phyloP scores from a whole-genome alignment of 2,329 filamentous ascomycete genomes.

The Hypomyces rosellus region DNA sequence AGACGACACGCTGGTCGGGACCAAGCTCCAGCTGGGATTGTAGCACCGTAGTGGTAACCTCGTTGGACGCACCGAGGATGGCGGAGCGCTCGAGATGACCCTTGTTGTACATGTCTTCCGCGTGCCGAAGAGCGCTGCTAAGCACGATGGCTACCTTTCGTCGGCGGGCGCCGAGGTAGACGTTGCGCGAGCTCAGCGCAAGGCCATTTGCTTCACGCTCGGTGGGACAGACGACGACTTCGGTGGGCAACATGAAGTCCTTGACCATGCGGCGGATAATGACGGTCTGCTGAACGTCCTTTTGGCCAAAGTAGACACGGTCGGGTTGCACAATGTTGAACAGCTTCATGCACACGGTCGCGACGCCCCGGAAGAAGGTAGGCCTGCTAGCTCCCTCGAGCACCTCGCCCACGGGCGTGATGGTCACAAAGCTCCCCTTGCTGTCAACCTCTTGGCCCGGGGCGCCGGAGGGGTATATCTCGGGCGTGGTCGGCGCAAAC shows the following conservation, averaged over 20 bases:
- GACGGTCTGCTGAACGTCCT: constrained; percentile 94
- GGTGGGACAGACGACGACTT: constrained; percentile 70
- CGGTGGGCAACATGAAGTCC: constrained; percentile 75
- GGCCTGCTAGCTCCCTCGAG: constrained; percentile 82
- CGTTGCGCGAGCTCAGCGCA: constrained; percentile 87
- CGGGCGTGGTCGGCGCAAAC: constrained; percentile 74
- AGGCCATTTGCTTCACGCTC: constrained; percentile 73
- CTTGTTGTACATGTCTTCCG: constrained; percentile 59
- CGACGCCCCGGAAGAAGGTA: constrained; percentile 94
- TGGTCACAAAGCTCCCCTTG: constrained; percentile 81
- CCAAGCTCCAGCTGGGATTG: constrained; percentile 56
- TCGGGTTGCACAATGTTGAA: constrained; percentile 52
- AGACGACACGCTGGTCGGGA: constrained; percentile 57
- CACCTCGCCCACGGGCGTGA: constrained; percentile 75
- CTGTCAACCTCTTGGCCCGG: constrained; percentile 67
- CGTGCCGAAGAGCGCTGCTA: constrained; percentile 60
- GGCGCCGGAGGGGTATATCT: constrained; percentile 83
- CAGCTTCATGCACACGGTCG: constrained; percentile 87
- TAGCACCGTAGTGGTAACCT: constrained; percentile 49
- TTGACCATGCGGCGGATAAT: constrained; percentile 80
- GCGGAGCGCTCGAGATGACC: constrained; percentile 48
- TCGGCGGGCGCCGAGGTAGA: constrained; percentile 76
- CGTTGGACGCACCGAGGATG: constrained; percentile 66
- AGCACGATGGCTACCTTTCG: constrained; percentile 68
- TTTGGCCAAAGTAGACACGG: constrained; percentile 87